Conservation (phyloP, 176 grass and related monocot species). For the Bonia amplexicaulis region DNA sequence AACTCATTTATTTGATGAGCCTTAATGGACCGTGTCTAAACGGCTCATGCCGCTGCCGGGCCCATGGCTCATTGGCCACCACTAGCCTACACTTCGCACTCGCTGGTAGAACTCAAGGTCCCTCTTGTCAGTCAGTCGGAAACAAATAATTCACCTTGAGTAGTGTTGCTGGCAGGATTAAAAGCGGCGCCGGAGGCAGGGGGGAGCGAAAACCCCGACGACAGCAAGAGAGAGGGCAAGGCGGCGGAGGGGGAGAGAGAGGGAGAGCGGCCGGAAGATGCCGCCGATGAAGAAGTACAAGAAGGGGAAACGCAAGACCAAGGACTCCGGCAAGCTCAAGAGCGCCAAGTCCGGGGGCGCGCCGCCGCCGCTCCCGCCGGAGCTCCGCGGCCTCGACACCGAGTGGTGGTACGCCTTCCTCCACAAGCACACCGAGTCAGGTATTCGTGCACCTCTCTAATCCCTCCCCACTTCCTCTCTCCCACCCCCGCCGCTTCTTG, state of each 20-base stretch:
- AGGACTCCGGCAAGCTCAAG: constrained; percentile 50
- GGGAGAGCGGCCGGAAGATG: constrained; percentile 15
- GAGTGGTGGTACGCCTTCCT: constrained; percentile 96
- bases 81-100: neutral
- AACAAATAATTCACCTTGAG: no score
- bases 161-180: no score
- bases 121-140: neutral
- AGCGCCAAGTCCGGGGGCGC: constrained; percentile 22
- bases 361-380: constrained; percentile 37
- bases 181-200: neutral
- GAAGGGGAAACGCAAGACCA: constrained; percentile 74
- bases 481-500: neutral
- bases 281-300: constrained; percentile 63
- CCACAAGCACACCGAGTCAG: constrained; percentile 46
- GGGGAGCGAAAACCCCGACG: no score
- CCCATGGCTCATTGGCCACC: no score
- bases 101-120: neutral
- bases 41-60: no score
- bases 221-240: neutral
- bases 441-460: constrained; percentile 10
- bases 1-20: no score
- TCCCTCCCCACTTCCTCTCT: neutral
- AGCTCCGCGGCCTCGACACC: constrained; percentile 64
- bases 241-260: neutral
- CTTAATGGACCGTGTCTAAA: no score